Evolutionary conservation across 305 asterid genomes (phyloP).

Genomic region (Rubia tinctorum): DNA sequence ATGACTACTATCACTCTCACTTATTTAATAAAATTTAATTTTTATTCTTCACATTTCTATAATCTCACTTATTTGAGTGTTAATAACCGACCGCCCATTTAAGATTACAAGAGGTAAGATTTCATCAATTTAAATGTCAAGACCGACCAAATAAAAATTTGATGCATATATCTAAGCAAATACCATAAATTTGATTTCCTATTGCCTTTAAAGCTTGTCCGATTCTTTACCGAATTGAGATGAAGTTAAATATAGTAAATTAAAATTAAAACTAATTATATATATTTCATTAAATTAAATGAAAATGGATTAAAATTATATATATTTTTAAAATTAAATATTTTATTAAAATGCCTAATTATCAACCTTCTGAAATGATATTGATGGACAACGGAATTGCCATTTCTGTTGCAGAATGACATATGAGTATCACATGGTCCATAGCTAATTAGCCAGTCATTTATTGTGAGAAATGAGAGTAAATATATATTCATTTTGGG

Average conservation of each 20-base stretch:
- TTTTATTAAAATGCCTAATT: too few relatives aligned
- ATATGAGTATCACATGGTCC: slow-evolving; percentile 14
- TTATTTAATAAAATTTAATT: too few relatives aligned
- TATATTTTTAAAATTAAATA: too few relatives aligned
- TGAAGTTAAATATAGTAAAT: too few relatives aligned
- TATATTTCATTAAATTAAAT: too few relatives aligned
- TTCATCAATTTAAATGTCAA: not conserved
- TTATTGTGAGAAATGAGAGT: not conserved
- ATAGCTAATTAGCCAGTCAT: slow-evolving; percentile 5
- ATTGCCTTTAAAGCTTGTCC: too few relatives aligned
- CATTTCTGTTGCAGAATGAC: slow-evolving; percentile 9
- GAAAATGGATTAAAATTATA: too few relatives aligned
- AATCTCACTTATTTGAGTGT: not conserved
- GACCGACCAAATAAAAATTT: not conserved
- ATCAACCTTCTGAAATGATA: not conserved
- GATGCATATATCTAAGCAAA: not conserved
- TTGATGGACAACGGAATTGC: slow-evolving; percentile 12
- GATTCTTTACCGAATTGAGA: too few relatives aligned
- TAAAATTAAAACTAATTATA: too few relatives aligned
- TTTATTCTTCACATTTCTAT: not conserved
- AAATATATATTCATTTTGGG: not conserved
- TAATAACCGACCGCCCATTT: too few relatives aligned
- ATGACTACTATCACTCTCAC: not conserved
- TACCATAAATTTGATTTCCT: too few relatives aligned
- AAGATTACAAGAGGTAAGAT: not conserved